phyloP scores from a whole-genome alignment of 768 basidiomycete genomes.

The Filobasidium floriforme region DNA sequence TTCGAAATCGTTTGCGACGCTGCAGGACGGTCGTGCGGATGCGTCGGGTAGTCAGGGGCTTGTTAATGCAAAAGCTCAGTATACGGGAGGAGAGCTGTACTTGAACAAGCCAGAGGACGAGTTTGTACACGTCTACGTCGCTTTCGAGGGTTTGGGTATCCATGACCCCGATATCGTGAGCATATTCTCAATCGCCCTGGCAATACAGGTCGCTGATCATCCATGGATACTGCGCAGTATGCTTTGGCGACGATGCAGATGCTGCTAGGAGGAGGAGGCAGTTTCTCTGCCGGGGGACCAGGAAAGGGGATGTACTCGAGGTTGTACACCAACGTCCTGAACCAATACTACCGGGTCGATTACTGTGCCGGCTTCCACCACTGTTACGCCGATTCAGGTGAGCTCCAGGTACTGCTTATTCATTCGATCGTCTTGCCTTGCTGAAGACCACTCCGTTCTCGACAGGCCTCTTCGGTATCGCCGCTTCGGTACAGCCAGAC shows the following conservation, averaged over 20 bases:
- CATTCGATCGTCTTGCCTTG: too few relatives aligned
- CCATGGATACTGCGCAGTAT: constrained; percentile 47
- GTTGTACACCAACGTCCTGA: constrained; percentile 89
- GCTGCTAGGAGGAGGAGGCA: constrained; percentile 87
- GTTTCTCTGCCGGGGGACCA: constrained; percentile 94
- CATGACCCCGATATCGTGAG: constrained; percentile 71
- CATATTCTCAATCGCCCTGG: not conserved
- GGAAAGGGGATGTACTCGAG: constrained; percentile 99
- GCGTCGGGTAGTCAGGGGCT: constrained; percentile 27
- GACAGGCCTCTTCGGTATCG: constrained; percentile 71
- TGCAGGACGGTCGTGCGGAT: constrained; percentile 11
- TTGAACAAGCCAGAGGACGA: constrained; percentile 51
- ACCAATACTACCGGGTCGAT: constrained; percentile 86
- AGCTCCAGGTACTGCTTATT: not conserved
- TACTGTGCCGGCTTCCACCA: constrained; percentile 96
- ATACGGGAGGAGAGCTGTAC: constrained; percentile 70
- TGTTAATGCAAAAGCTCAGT: constrained; percentile 47
- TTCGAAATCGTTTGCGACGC: constrained; percentile 37
- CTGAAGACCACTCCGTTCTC: not conserved
- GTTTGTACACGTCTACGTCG: constrained; percentile 88
- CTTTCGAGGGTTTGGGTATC: constrained; percentile 82
- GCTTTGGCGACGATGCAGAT: constrained; percentile 89
- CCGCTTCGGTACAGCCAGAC: constrained; percentile 72
- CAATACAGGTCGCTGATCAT: not conserved
- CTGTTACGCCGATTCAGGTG: constrained; percentile 80